Conservation (phyloP, 306 rosid genomes). For the Calophaca sinica region DNA sequence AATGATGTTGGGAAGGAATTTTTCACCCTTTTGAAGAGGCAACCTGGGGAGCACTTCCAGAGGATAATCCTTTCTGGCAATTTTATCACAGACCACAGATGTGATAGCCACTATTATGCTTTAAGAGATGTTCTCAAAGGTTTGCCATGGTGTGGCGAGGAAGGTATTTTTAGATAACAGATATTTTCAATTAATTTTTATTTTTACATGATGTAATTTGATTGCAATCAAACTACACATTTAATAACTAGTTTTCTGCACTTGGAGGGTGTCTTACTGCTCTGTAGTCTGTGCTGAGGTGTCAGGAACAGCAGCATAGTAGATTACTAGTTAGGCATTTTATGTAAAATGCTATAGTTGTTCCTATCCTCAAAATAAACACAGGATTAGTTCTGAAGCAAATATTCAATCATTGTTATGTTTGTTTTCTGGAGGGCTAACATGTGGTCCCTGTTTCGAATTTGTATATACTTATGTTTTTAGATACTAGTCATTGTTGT, state of each 20-base stretch:
- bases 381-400: constrained; percentile 25
- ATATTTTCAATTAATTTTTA: neutral
- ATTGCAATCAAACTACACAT: constrained; percentile 27
- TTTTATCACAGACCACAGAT: constrained; percentile 83
- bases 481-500: constrained; percentile 1
- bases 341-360: constrained; percentile 34
- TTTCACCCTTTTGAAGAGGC: constrained; percentile 76
- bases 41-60: constrained; percentile 86
- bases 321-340: constrained; percentile 32
- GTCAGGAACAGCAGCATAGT: constrained; percentile 20
- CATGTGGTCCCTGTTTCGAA: neutral
- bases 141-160: constrained; percentile 62
- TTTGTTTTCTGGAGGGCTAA: constrained; percentile 4
- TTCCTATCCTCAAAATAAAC: constrained; percentile 21
- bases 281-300: constrained; percentile 11
- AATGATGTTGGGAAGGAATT: constrained; percentile 45
- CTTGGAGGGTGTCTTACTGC: constrained; percentile 15
- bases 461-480: neutral
- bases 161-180: constrained; percentile 58
- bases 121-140: constrained; percentile 92
- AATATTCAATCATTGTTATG: constrained; percentile 34
- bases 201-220: constrained; percentile 20
- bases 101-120: constrained; percentile 86
- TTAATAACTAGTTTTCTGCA: constrained; percentile 34
- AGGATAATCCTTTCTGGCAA: constrained; percentile 77